phyloP scores from a whole-genome alignment of 2,329 filamentous ascomycete species.

The Aciculosporium take region DNA sequence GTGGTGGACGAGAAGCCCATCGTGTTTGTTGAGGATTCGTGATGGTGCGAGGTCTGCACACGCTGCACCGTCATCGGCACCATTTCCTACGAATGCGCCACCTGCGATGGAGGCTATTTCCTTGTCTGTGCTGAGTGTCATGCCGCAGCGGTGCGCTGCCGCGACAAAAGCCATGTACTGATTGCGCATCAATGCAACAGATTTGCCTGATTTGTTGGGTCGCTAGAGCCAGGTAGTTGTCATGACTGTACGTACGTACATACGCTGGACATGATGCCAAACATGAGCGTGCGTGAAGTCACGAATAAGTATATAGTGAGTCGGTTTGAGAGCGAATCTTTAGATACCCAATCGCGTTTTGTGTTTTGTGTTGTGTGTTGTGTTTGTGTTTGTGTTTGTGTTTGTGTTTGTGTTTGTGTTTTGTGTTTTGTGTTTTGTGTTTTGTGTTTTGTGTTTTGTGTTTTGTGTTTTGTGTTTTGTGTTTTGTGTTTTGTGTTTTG shows the following conservation, averaged over 20 bases:
- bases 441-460: no score
- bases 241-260: not conserved
- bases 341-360: not conserved
- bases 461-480: no score
- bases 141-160: constrained; percentile 1
- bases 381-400: no score
- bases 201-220: not conserved
- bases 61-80: constrained; percentile 3
- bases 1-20: not conserved
- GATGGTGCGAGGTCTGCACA: constrained; percentile 9
- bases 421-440: no score
- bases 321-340: not conserved
- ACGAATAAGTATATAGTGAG: not conserved
- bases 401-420: no score
- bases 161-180: constrained; percentile 2
- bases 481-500: no score
- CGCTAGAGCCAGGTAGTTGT: not conserved
- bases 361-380: no score
- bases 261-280: not conserved
- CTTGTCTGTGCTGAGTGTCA: constrained; percentile 7
- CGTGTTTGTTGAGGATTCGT: not conserved
- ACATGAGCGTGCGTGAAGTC: not conserved
- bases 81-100: constrained; percentile 3
- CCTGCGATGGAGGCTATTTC: constrained; percentile 8
- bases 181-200: constrained; percentile 1